Evolutionary conservation across 176 grass and related monocot species (phyloP).

Genomic region (Paspalum notatum): DNA sequence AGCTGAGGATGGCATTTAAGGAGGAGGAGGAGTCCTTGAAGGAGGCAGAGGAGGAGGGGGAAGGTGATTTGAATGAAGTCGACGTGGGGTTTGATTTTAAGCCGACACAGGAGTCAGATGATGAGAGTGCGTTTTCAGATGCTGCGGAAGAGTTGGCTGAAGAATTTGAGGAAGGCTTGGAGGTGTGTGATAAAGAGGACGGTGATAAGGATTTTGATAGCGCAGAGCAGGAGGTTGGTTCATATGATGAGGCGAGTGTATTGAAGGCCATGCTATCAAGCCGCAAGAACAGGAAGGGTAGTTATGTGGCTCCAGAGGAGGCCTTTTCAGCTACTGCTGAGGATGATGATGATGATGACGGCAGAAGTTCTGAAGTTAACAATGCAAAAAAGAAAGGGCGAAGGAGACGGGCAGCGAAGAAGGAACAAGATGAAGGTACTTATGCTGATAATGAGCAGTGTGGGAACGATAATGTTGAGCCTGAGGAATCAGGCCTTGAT

Average conservation of each 20-base stretch:
- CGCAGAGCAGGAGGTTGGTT: conserved; percentile 58
- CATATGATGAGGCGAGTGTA: conserved; percentile 62
- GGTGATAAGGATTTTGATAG: conserved; percentile 34
- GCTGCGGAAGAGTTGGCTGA: conserved; percentile 62
- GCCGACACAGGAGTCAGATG: conserved; percentile 68
- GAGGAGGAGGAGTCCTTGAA: conserved; percentile 71
- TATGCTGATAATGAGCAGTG: conserved; percentile 24
- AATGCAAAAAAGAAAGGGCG: conserved; percentile 52
- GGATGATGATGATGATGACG: conserved; percentile 19
- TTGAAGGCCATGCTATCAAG: conserved; percentile 75
- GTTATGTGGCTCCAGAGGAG: conserved; percentile 37
- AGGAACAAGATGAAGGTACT: conserved; percentile 43
- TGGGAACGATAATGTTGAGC: conserved; percentile 10
- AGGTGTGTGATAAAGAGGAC: conserved; percentile 46
- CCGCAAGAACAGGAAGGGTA: conserved; percentile 53
- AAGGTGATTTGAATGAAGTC: conserved; percentile 46
- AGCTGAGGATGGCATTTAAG: conserved; percentile 69
- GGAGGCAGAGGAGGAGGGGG: conserved; percentile 50
- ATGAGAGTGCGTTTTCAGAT: conserved; percentile 61
- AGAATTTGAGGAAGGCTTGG: conserved; percentile 56
- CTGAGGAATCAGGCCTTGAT: conserved; percentile 31
- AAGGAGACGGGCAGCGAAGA: conserved; percentile 48
- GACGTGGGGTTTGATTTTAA: conserved; percentile 79
- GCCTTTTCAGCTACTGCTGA: background rate
- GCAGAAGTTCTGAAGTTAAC: conserved; percentile 29